Percentiles rank a stretch among this genome's conserved stretches.
Conservation (phyloP, 75 land plant species). For the Pseudotsuga menziesii region DNA sequence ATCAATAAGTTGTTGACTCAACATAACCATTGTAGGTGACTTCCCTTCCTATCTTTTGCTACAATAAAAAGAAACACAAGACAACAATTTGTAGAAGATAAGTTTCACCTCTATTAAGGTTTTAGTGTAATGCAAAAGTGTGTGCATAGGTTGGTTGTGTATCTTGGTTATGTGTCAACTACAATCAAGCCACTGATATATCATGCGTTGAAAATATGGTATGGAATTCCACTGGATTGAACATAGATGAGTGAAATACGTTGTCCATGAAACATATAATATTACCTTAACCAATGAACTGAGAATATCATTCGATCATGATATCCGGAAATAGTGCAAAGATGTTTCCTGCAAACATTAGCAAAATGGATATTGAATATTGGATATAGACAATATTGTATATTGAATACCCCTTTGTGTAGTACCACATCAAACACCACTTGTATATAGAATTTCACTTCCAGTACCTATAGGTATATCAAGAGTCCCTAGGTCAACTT, state of each 20-base stretch:
- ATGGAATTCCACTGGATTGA: not conserved
- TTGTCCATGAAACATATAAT: not conserved
- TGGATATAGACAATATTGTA: not conserved
- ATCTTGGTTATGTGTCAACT: not conserved
- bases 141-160: not conserved
- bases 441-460: too few relatives aligned
- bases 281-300: constrained; percentile 95
- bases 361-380: not conserved
- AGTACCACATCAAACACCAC: too few relatives aligned
- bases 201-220: not conserved
- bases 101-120: not conserved
- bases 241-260: not conserved
- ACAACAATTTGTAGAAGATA: not conserved
- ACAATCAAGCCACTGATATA: not conserved
- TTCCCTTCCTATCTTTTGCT: not conserved
- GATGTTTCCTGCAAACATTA: constrained; percentile 59
- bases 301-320: constrained; percentile 94
- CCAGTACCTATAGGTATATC: too few relatives aligned
- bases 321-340: constrained; percentile 87
- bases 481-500: too few relatives aligned
- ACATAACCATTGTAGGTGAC: not conserved
- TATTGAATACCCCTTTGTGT: too few relatives aligned
- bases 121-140: not conserved
- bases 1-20: not conserved
- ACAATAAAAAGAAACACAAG: not conserved